Evolutionary conservation across 352 stramenopile species (phyloP).

Genomic region (Phytophthora sojae): DNA sequence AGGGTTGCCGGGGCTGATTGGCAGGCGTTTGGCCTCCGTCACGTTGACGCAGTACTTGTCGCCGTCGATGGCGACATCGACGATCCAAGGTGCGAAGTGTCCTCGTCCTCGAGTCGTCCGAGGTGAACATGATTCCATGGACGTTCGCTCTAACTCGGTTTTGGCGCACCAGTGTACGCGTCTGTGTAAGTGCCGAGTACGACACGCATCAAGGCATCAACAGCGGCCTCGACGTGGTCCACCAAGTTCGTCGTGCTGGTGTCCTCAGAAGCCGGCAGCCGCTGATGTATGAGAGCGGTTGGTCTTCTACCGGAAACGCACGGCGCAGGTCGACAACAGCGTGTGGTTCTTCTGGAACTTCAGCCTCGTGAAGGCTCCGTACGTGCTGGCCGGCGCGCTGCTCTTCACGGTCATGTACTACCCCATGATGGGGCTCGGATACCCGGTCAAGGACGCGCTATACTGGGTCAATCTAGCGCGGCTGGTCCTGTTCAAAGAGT

Average conservation of each 20-base stretch:
- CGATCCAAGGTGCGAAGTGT: no score
- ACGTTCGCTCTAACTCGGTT: no score
- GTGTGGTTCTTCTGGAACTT: conserved; percentile 2
- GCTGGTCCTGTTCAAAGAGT: conserved; percentile 36
- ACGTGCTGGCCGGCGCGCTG: not conserved
- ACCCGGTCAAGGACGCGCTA: conserved; percentile 20
- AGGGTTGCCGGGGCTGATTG: no score
- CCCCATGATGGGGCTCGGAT: conserved; percentile 49
- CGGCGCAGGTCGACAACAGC: conserved; percentile 4
- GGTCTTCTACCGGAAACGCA: not conserved
- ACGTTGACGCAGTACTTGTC: no score
- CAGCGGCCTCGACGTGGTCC: conserved; percentile 33
- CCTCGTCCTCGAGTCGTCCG: no score
- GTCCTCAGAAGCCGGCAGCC: not conserved
- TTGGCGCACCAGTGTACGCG: not conserved
- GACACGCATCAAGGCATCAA: conserved; percentile 27
- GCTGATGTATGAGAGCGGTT: not conserved
- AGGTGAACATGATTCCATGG: no score
- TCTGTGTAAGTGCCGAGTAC: conserved; percentile 28
- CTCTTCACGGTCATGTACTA: conserved; percentile 15
- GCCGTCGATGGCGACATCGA: no score
- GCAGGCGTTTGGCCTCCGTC: no score
- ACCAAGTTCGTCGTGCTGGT: not conserved
- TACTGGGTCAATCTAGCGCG: conserved; percentile 40
- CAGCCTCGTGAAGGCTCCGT: conserved; percentile 1